phyloP scores from a whole-genome alignment of 345 rosid species.

The Populus davidiana region DNA sequence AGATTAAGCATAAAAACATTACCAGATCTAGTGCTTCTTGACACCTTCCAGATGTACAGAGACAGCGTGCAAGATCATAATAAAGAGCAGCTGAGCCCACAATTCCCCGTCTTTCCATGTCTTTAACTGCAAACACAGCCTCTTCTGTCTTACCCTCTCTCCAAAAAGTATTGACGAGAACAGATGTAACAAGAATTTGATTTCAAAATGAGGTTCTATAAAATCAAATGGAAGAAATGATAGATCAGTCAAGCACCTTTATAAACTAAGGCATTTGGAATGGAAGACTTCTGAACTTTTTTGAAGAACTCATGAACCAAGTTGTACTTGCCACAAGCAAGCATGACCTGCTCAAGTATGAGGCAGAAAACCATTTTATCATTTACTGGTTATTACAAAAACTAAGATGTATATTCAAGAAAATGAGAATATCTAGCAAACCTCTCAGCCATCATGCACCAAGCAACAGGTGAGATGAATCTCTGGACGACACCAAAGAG shows the following conservation, averaged over 20 bases:
- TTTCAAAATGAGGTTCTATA: conserved; percentile 19
- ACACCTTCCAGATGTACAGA: conserved; percentile 82
- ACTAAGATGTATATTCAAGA: too few species aligned
- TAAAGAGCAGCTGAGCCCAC: conserved; percentile 96
- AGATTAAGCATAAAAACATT: conserved; percentile 1
- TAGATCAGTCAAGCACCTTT: conserved; percentile 49
- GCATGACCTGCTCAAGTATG: conserved; percentile 65
- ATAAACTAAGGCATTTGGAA: conserved; percentile 77
- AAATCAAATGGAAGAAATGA: conserved; percentile 14
- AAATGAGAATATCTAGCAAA: too few species aligned
- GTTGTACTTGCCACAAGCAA: conserved; percentile 83
- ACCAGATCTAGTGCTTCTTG: conserved; percentile 78
- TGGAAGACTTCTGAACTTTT: conserved; percentile 66
- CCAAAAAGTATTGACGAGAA: conserved; percentile 80
- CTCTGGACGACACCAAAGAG: too few species aligned
- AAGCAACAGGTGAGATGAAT: too few species aligned
- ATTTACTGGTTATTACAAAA: too few species aligned
- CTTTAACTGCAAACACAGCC: conserved; percentile 61
- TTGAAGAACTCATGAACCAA: conserved; percentile 90
- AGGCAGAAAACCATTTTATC: conserved; percentile 1
- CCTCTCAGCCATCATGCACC: too few species aligned
- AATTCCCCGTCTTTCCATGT: conserved; percentile 85
- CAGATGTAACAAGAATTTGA: conserved; percentile 38
- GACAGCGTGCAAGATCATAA: conserved; percentile 94
- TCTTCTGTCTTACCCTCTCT: conserved; percentile 79